Conservation (phyloP, 257 asterid species). For the Nicotiana undulata region DNA sequence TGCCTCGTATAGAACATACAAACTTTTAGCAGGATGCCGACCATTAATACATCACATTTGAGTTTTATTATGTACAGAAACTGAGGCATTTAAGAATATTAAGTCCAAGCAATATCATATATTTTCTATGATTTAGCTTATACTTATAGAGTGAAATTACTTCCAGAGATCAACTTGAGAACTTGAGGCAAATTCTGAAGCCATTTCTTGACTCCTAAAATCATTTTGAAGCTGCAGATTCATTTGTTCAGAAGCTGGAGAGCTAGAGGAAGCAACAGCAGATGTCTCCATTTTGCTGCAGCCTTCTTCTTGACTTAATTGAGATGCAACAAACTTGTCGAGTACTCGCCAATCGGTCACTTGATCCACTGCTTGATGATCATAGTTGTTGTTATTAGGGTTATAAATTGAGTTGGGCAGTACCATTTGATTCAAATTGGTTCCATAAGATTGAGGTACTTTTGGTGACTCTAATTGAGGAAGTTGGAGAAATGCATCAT, state of each 20-base stretch:
- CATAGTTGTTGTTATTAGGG: background rate
- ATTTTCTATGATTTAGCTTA: constrained; percentile 8
- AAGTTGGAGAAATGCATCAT: constrained; percentile 41
- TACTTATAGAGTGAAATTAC: constrained; percentile 12
- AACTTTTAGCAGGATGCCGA: background rate
- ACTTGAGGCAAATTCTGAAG: constrained; percentile 26
- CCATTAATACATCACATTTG: background rate
- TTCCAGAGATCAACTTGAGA: constrained; percentile 42
- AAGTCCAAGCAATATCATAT: background rate
- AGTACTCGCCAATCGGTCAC: constrained; percentile 67
- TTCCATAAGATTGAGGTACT: constrained; percentile 23
- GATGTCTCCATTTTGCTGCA: constrained; percentile 4
- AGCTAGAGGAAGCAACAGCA: background rate
- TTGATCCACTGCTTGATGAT: constrained; percentile 31
- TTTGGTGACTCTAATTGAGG: constrained; percentile 58
- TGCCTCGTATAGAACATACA: background rate
- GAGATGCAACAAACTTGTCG: constrained; percentile 62
- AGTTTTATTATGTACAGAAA: constrained; percentile 32
- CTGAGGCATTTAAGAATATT: background rate
- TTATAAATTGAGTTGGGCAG: background rate
- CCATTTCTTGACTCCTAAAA: constrained; percentile 21
- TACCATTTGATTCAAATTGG: background rate
- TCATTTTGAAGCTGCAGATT: constrained; percentile 18
- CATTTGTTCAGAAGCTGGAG: constrained; percentile 11
- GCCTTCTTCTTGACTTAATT: constrained; percentile 37